Percentiles rank a stretch among this genome's conserved stretches.
Conservation (phyloP, 73 alveolate species). For the Blepharisma japonicum region DNA sequence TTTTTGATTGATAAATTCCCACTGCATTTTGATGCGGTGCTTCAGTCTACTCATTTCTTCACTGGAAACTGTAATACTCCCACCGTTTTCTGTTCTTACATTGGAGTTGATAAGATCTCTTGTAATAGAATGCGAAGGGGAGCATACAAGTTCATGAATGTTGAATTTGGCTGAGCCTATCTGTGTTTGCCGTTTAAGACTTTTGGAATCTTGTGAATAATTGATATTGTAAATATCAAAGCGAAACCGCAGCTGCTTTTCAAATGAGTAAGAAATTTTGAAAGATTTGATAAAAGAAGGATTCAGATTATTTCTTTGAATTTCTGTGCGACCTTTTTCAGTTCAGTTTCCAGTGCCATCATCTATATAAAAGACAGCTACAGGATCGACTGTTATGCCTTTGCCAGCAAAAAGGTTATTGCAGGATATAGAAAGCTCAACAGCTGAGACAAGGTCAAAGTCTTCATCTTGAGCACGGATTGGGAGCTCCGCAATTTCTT, state of each 20-base stretch:
- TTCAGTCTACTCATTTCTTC: constrained; percentile 47
- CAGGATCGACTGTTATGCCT: constrained; percentile 59
- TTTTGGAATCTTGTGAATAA: constrained; percentile 55
- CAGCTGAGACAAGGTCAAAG: constrained; percentile 35
- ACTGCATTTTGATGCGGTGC: constrained; percentile 41
- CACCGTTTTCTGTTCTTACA: constrained; percentile 40
- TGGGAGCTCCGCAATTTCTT: constrained; percentile 17
- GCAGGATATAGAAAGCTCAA: constrained; percentile 56
- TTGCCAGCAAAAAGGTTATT: constrained; percentile 66
- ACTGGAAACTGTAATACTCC: constrained; percentile 32
- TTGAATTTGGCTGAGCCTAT: constrained; percentile 65
- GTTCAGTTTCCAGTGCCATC: constrained; percentile 50
- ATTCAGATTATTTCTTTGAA: constrained; percentile 62
- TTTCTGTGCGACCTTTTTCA: constrained; percentile 78
- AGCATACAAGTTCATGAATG: constrained; percentile 65
- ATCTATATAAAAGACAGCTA: constrained; percentile 46
- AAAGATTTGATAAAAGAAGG: constrained; percentile 71
- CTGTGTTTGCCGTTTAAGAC: constrained; percentile 44
- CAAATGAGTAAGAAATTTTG: constrained; percentile 64
- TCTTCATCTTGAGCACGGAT: constrained; percentile 29
- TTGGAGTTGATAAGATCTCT: constrained; percentile 46
- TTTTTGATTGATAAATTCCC: constrained; percentile 33
- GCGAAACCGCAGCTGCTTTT: constrained; percentile 55
- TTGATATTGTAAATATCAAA: constrained; percentile 61
- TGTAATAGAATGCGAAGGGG: constrained; percentile 41